Percentiles rank a stretch among this genome's conserved stretches.
Evolutionary conservation across 805 yeast genomes (phyloP).

Genomic region (Candida dajiaensis): DNA sequence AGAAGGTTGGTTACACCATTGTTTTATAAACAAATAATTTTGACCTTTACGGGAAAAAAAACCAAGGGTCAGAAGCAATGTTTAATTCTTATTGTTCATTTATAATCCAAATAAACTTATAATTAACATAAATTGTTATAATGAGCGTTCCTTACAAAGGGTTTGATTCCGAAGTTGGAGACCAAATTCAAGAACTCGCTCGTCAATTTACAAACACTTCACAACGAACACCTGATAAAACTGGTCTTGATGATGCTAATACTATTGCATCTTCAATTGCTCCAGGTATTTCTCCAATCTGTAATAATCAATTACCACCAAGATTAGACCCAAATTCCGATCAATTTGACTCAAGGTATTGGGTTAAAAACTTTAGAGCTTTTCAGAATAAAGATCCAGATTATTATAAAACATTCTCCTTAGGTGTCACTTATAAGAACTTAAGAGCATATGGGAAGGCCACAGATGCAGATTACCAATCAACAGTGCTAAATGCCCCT

Average conservation of each 20-base stretch:
- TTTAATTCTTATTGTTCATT: not conserved
- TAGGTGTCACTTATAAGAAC: too few species aligned
- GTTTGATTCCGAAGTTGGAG: not conserved
- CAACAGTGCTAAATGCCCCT: too few species aligned
- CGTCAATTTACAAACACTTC: not conserved
- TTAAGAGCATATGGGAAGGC: too few species aligned
- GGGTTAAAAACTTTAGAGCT: too few species aligned
- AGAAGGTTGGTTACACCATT: not conserved
- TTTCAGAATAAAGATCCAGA: too few species aligned
- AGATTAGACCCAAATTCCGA: too few species aligned
- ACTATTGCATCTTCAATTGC: conserved; percentile 6
- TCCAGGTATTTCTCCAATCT: conserved; percentile 31
- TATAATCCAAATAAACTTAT: not conserved
- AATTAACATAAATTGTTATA: too few species aligned
- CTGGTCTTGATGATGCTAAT: not conserved
- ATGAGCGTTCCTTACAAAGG: not conserved
- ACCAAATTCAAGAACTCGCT: not conserved
- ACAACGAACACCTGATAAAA: not conserved
- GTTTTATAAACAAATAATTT: not conserved
- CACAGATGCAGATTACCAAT: too few species aligned
- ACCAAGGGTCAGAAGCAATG: too few species aligned
- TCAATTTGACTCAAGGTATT: too few species aligned
- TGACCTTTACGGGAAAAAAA: too few species aligned
- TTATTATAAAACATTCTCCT: too few species aligned
- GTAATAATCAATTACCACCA: conserved; percentile 8